Conservation (phyloP, 768 basidiomycete species). For the Favolaschia claudopus region DNA sequence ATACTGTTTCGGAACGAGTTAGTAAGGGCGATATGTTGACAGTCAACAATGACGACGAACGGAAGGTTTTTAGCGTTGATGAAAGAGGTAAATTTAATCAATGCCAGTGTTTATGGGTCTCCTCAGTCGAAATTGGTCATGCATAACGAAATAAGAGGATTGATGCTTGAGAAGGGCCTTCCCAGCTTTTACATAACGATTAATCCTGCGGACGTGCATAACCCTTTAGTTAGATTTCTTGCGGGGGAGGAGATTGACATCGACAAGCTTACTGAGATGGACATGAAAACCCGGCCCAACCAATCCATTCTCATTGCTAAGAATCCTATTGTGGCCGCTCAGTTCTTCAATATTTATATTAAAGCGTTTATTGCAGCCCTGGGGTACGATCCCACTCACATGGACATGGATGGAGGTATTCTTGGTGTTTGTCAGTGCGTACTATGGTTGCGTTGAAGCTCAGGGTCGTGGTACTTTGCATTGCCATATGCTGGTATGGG, state of each 20-base stretch:
- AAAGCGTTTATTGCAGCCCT: neutral
- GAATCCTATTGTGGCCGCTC: conserved; percentile 1
- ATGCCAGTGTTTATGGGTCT: neutral
- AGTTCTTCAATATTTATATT: conserved; percentile 7
- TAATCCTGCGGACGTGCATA: neutral
- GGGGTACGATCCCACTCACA: neutral
- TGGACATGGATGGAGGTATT: neutral
- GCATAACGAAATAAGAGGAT: neutral
- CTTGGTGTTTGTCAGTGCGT: neutral
- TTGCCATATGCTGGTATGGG: conserved; percentile 7
- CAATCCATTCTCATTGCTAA: neutral
- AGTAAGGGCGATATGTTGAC: neutral
- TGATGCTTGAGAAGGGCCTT: conserved; percentile 3
- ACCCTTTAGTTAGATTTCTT: neutral
- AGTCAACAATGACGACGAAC: neutral
- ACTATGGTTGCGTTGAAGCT: conserved; percentile 6
- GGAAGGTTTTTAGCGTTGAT: neutral
- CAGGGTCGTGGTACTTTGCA: neutral
- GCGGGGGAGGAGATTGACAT: conserved; percentile 4
- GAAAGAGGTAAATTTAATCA: neutral
- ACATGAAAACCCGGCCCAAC: neutral
- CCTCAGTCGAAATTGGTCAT: neutral
- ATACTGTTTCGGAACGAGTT: neutral
- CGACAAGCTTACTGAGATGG: neutral
- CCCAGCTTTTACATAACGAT: conserved; percentile 10